phyloP scores from a whole-genome alignment of 2,329 filamentous ascomycete genomes.

The Alternaria conjuncta region DNA sequence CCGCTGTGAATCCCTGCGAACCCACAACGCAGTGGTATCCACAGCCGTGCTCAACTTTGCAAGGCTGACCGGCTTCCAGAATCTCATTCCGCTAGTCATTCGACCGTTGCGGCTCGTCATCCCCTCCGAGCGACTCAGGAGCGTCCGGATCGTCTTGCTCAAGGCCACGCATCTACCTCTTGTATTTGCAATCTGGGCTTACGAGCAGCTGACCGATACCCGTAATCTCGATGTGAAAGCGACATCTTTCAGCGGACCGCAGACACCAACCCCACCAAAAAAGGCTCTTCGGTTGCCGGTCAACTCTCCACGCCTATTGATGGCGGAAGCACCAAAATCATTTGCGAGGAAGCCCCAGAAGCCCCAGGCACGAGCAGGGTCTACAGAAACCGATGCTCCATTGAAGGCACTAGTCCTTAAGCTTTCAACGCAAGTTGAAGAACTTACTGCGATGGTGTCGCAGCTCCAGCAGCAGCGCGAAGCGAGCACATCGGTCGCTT shows the following conservation, averaged over 20 bases:
- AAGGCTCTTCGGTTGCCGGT: slow-evolving; percentile 38
- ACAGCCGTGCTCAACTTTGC: slow-evolving; percentile 7
- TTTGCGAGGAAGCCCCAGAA: slow-evolving; percentile 21
- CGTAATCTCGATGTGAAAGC: slow-evolving; percentile 25
- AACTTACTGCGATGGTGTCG: slow-evolving; percentile 49
- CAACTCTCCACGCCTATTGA: slow-evolving; percentile 40
- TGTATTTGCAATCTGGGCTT: slow-evolving; percentile 71
- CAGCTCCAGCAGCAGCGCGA: slow-evolving; percentile 46
- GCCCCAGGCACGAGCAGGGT: slow-evolving; percentile 31
- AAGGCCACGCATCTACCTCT: slow-evolving; percentile 70
- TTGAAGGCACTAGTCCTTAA: slow-evolving; percentile 47
- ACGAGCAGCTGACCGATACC: slow-evolving; percentile 58
- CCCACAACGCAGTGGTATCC: slow-evolving; percentile 6
- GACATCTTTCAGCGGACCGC: slow-evolving; percentile 43
- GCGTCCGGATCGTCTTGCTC: slow-evolving; percentile 63
- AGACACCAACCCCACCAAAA: slow-evolving; percentile 33
- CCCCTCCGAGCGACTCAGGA: slow-evolving; percentile 68
- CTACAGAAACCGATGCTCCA: slow-evolving; percentile 39
- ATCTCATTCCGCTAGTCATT: slow-evolving; percentile 75
- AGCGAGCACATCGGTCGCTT: slow-evolving; percentile 37
- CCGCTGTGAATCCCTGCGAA: slow-evolving; percentile 9
- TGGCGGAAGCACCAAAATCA: slow-evolving; percentile 31
- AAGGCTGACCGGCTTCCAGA: slow-evolving; percentile 56
- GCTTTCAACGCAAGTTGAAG: slow-evolving; percentile 48
- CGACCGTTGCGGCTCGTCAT: slow-evolving; percentile 74